Percentiles rank a stretch among this genome's conserved stretches.
phyloP scores from a whole-genome alignment of 1,284 basidiomycete species.

The Athelia sp. region DNA sequence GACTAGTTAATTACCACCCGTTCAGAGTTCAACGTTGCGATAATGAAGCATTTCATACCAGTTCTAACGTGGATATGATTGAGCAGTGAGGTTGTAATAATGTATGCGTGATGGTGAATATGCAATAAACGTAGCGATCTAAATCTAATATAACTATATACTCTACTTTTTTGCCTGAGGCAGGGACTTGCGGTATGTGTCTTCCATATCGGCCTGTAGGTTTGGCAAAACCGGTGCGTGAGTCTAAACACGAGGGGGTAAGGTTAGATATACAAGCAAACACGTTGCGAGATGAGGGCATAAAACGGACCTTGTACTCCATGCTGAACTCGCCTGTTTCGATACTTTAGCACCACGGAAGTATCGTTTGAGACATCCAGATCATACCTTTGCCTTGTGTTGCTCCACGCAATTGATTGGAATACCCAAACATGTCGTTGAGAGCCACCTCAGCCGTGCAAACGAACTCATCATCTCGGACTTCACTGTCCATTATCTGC shows the following conservation, averaged over 20 bases:
- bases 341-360: not conserved
- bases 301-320: conserved; percentile 78
- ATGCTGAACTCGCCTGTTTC: conserved; percentile 86
- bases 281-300: not conserved
- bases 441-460: conserved; percentile 88
- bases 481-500: conserved; percentile 94
- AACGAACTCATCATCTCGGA: conserved; percentile 96
- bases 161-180: no score
- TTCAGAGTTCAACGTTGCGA: no score
- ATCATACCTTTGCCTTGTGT: conserved; percentile 89
- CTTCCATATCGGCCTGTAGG: conserved; percentile 80
- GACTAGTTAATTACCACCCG: conserved; percentile 54
- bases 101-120: not conserved
- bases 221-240: conserved; percentile 88
- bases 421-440: conserved; percentile 99
- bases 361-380: not conserved
- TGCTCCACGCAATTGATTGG: conserved; percentile 84
- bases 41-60: no score
- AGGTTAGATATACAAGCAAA: not conserved
- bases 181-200: conserved; percentile 51
- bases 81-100: not conserved
- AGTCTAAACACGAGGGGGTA: conserved; percentile 31
- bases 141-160: not conserved
- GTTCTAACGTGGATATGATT: not conserved
- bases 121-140: no score